Evolutionary conservation across 1,284 basidiomycete species (phyloP).

Genomic region (Cerioporus squamosus): DNA sequence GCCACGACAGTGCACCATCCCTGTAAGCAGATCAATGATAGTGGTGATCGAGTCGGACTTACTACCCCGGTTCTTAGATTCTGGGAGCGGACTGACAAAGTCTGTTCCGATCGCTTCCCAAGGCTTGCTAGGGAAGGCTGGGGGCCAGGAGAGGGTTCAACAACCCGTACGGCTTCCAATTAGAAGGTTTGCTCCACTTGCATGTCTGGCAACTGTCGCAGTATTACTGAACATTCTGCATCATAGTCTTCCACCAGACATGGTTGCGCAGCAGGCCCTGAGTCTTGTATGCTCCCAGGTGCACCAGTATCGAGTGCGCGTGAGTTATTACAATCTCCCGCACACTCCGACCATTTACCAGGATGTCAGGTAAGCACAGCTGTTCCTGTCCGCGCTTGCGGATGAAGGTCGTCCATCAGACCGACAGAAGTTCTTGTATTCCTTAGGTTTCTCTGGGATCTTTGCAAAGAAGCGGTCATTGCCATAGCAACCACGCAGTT

Average conservation of each 20-base stretch:
- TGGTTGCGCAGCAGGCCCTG: slow-evolving; percentile 27
- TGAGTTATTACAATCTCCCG: slow-evolving; percentile 32
- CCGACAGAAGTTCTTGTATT: neutral
- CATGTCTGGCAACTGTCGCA: slow-evolving; percentile 33
- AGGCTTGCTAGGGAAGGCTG: slow-evolving; percentile 16
- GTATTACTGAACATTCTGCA: slow-evolving; percentile 25
- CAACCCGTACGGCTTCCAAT: neutral
- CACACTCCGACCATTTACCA: slow-evolving; percentile 14
- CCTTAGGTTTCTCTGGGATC: neutral
- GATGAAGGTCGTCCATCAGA: neutral
- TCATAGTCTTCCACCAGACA: slow-evolving; percentile 36
- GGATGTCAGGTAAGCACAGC: slow-evolving; percentile 29
- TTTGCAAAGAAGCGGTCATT: neutral
- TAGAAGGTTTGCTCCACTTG: neutral
- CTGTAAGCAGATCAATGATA: slow-evolving; percentile 39
- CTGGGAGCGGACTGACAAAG: slow-evolving; percentile 40
- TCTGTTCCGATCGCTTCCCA: slow-evolving; percentile 38
- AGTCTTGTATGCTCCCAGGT: slow-evolving; percentile 33
- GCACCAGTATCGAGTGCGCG: slow-evolving; percentile 34
- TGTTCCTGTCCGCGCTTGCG: neutral
- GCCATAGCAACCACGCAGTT: neutral
- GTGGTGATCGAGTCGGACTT: slow-evolving; percentile 35
- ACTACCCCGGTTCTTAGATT: slow-evolving; percentile 29
- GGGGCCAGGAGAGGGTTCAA: neutral
- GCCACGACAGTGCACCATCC: slow-evolving; percentile 37